Base-by-base conservation (phyloP, 129 eudicot genomes). In the Artemisia argyi region DNA sequence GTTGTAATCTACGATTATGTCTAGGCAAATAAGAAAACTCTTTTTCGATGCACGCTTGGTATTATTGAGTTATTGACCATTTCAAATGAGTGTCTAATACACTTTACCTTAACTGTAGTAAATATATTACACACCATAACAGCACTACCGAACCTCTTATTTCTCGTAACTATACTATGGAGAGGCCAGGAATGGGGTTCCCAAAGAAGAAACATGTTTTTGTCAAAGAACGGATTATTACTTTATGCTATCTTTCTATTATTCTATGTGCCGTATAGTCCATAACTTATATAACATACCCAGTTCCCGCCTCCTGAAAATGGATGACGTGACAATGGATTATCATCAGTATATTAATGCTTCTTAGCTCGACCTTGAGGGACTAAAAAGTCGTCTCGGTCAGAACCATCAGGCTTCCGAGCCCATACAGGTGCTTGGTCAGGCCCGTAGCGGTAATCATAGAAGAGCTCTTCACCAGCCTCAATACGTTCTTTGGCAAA, bases 351-450 rank as follows among this genome's bases (percentile, higher is more conserved):
- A 39, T 39, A 78, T 76, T 88, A 89, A 78, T 91, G 94, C 74
- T 95, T 95, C 85, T 83, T 95, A 13, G 99, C 86, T 68, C 96
- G 89, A 49, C 91, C 96, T 69, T 88, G 93, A 61, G 86, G 79
- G 57, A 70, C 63, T 24, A 82, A 53, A 11, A 68, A 66, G 39
- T 83, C 91, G 17, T 91, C 96, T 80, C 85, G 75, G 73, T 86
- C 87, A 17, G 88, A 73, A 55, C 75, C 82, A 47, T 84, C 89
- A 1, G 96, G 99, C 57, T 76, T 90, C 8, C 93, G 93, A 59
- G 97, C 99, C 99, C 99, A 95, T 35, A 75, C 46, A 50, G 97
- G 97, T 44, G 94, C 91, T 66, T 86, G 83, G 79, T 88, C 95
- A 39, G 96, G 96, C 14, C 91, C 91, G 64, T 95, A 95, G 72